Percentiles rank a stretch among this genome's conserved stretches.
phyloP scores from a whole-genome alignment of 2,329 filamentous ascomycete species.

The Metarhizium guizhouense region DNA sequence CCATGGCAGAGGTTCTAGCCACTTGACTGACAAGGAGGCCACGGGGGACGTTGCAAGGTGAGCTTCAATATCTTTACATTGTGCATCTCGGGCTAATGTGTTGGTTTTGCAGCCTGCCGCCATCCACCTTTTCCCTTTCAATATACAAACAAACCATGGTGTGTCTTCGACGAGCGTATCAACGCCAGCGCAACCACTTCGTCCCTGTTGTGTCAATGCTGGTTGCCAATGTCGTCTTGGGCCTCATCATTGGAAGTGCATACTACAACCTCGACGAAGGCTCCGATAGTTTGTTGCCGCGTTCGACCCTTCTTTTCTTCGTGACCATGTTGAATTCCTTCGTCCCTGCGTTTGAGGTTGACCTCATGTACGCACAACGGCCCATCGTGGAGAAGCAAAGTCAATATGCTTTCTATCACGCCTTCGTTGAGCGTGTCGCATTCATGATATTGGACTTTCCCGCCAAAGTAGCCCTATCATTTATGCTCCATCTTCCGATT shows the following conservation, averaged over 20 bases:
- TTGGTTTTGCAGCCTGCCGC: no score
- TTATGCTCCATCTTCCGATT: slow-evolving; percentile 64
- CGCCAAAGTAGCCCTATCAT: slow-evolving; percentile 58
- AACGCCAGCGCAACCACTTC: neutral
- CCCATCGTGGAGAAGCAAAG: slow-evolving; percentile 86
- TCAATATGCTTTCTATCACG: slow-evolving; percentile 84
- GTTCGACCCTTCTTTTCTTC: slow-evolving; percentile 76
- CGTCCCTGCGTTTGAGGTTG: slow-evolving; percentile 63
- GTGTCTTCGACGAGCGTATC: neutral
- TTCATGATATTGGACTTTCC: slow-evolving; percentile 82
- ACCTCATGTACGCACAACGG: slow-evolving; percentile 73
- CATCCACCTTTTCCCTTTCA: neutral
- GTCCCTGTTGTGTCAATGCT: slow-evolving; percentile 15
- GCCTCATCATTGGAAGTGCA: slow-evolving; percentile 68
- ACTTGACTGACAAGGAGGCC: neutral
- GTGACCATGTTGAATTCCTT: slow-evolving; percentile 80
- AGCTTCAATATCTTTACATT: no score
- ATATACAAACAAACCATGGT: neutral
- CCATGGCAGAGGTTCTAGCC: no score
- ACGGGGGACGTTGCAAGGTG: neutral
- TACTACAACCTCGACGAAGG: slow-evolving; percentile 63
- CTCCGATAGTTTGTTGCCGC: slow-evolving; percentile 64
- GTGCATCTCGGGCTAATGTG: no score
- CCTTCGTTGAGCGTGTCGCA: slow-evolving; percentile 72
- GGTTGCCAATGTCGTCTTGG: slow-evolving; percentile 65